phyloP scores from a whole-genome alignment of 352 stramenopile genomes.

The Pythium phragmitis region DNA sequence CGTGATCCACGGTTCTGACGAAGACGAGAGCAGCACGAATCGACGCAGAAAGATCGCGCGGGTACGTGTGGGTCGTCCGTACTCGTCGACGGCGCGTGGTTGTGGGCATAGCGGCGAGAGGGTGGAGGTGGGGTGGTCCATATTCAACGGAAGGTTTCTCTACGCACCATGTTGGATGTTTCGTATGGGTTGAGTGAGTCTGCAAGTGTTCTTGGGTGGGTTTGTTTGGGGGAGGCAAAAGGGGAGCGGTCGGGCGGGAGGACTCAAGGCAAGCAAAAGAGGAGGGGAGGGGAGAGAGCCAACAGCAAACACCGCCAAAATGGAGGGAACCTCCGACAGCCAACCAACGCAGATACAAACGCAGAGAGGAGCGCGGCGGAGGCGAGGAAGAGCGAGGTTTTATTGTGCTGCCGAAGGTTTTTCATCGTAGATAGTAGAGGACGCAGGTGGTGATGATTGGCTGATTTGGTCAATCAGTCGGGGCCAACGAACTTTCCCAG shows the following conservation, averaged over 20 bases:
- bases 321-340: constrained; percentile 32
- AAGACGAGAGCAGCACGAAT: not conserved
- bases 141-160: not conserved
- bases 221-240: constrained; percentile 15
- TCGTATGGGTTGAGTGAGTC: constrained; percentile 32
- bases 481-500: constrained; percentile 23
- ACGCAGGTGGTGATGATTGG: constrained; percentile 6
- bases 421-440: constrained; percentile 3
- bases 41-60: constrained; percentile 4
- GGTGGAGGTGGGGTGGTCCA: not conserved
- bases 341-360: constrained; percentile 27
- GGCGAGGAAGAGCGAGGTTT: not conserved
- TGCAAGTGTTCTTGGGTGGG: constrained; percentile 27
- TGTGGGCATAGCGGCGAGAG: not conserved
- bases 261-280: constrained; percentile 9
- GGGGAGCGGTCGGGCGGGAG: constrained; percentile 14
- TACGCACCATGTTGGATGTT: constrained; percentile 31
- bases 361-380: constrained; percentile 7
- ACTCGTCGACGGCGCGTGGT: not conserved
- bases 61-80: not conserved
- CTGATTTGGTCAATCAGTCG: constrained; percentile 4
- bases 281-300: constrained; percentile 16
- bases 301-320: constrained; percentile 20
- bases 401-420: constrained; percentile 5
- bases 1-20: not conserved